Base-by-base conservation (phyloP, 2,329 filamentous ascomycete genomes). In the Talaromyces piceae region DNA sequence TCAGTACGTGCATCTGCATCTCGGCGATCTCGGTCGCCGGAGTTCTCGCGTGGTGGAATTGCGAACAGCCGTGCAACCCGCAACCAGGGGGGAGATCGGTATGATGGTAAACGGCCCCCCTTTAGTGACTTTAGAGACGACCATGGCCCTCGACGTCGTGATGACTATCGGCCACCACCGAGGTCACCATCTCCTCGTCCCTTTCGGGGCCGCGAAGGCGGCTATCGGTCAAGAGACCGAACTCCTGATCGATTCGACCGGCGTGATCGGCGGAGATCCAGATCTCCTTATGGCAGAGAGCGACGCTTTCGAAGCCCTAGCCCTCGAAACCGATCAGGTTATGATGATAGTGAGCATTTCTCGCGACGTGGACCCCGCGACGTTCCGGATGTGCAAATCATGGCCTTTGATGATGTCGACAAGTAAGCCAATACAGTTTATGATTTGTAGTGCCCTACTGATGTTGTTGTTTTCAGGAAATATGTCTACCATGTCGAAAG, bases 351-450 rank as follows among this genome's bases (percentile, higher is more conserved):
- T 33, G 79, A 81, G 30, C 73, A 90, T 11, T 79, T 95, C 6
- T 88, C 89, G 41, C 80, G 83, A 51, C 79, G 90, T 52, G 80
- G 83, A 52, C 83, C 87, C 4, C 74, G 79, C 52, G 82, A 93
- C 57, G 83, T 96, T 20, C 91, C 91, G 2, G 90, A 97, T 60
- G 86, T 96, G 13, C 90, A 96, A 65, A 82, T 97, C 26, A 80
- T 96, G 25, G 79, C 94, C 4, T 76, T 91, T 41, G 84, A 91
- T 57, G 83, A 90, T 58, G 78, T 94, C 11, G 82, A 85, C 53
- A 77, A 72, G 74, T 76, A 55, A 56, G 68, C 16, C 52, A 23
- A 13, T 5, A 12, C 16, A 9, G 4, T 54, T 5, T 9, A 1
- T 39, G 5, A 39, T 13, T 4, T 16, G 46, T 48, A 7, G 7